Evolutionary conservation across 495 filamentous ascomycete species (phyloP).

Genomic region (Penicillium riverlandense): DNA sequence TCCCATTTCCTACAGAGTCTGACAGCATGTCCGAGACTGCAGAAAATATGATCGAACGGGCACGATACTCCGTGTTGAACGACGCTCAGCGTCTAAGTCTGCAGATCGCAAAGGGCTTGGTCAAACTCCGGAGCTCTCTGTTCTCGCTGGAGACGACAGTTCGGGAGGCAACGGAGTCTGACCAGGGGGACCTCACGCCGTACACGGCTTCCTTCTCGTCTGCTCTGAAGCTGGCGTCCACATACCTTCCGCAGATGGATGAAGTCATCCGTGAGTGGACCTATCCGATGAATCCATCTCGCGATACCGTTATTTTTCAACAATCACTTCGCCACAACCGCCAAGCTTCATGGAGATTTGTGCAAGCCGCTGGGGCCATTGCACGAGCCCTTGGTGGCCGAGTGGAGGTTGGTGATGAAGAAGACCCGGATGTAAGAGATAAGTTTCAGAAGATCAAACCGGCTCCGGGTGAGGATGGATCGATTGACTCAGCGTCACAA

Average conservation of each 20-base stretch:
- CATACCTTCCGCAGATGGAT: constrained; percentile 47
- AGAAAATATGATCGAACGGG: constrained; percentile 28
- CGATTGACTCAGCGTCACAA: constrained; percentile 34
- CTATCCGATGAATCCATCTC: constrained; percentile 51
- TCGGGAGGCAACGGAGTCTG: constrained; percentile 15
- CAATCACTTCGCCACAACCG: constrained; percentile 51
- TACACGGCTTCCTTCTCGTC: constrained; percentile 39
- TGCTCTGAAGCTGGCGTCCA: constrained; percentile 41
- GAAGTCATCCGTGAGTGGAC: constrained; percentile 48
- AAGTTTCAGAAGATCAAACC: constrained; percentile 37
- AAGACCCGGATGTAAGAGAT: background rate
- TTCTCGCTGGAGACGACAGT: constrained; percentile 43
- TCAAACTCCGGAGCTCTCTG: constrained; percentile 50
- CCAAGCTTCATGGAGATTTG: constrained; percentile 53
- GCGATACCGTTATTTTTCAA: constrained; percentile 46
- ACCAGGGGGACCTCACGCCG: constrained; percentile 17
- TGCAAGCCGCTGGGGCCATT: constrained; percentile 61
- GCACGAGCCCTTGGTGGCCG: constrained; percentile 46
- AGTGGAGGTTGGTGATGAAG: constrained; percentile 7
- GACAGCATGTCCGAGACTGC: constrained; percentile 20
- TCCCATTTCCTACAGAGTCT: constrained; percentile 31
- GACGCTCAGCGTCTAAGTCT: constrained; percentile 45
- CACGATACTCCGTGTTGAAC: constrained; percentile 36
- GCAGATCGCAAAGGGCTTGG: constrained; percentile 47
- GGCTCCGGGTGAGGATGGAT: constrained; percentile 39